Evolutionary conservation across 495 filamentous ascomycete genomes (phyloP), one percentile per base, ranked within the genome.

Genomic region (Aspergillus avenaceus): DNA sequence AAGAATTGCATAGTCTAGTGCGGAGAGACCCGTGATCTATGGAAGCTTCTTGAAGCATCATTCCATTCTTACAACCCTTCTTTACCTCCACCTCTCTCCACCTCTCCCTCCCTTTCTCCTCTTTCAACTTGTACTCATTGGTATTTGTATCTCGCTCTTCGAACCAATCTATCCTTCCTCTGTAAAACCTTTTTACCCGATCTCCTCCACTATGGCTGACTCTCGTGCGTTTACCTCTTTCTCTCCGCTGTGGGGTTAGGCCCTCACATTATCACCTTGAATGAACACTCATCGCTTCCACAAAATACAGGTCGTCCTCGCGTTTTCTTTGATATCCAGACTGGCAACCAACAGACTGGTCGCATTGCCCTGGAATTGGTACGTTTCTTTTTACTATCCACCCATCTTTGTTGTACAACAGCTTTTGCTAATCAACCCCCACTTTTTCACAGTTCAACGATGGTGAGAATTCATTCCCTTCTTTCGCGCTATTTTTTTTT

Each of bases 241-340:
- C 48, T 41, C 42, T 44, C 53, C 50, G 52, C 50, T 61, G 67
- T 63, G 65, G 65, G 69, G 62, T 64, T 40, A 13, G 24, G 14
- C 21, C 44, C 14, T 40, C n/a, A n/a, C n/a, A n/a, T n/a, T n/a
- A n/a, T n/a, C 29, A 32, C 21, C 34, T 7, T 7, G 9, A 21
- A 43, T 21, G 50, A 16, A n/a, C 41, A 44, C 61, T 61, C 34
- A 71, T 56, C 29, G 37, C 46, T 18, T 45, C 24, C 37, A n/a
- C n/a, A 37, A 45, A 44, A 26, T 40, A 37, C 42, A 73, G 73
- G 64, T 50, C 85, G 87, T 58, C 79, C 81, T 68, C 81, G 87
- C 50, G 88, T 91, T 69, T 96, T 85, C 74, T 91, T 97, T 66
- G 90, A 96, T 74, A 84, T 97, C 61, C 77, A 85, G 53, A 87